These are phyloP conservation scores for Hansenula sp. DNA, from an alignment of 1,139 yeast genomes.

Conservation along the genomic window DNA sequence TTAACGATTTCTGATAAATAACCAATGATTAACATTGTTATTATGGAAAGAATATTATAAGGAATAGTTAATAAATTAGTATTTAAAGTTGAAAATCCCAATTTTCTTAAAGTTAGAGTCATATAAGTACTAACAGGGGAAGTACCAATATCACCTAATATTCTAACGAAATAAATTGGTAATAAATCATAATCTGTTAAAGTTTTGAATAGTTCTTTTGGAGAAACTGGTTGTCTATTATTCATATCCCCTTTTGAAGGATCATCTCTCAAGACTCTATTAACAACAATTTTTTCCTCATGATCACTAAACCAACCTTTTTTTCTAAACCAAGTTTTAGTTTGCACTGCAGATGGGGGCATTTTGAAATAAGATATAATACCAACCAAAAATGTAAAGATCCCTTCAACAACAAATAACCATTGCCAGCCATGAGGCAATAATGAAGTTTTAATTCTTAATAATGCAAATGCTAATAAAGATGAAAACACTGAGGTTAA, in stretches of 20 bases:
- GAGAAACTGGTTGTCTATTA: slow-evolving; percentile 52
- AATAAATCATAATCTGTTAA: slow-evolving; percentile 50
- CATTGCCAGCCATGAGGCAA: slow-evolving; percentile 45
- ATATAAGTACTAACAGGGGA: slow-evolving; percentile 39
- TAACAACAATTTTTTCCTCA: slow-evolving; percentile 57
- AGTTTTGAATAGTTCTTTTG: slow-evolving; percentile 36
- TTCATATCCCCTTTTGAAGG: slow-evolving; percentile 68
- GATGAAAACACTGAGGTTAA: slow-evolving; percentile 12
- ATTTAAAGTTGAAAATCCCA: slow-evolving; percentile 42
- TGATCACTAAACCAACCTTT: slow-evolving; percentile 60
- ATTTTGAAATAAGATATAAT: slow-evolving; percentile 43
- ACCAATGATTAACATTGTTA: slow-evolving; percentile 33
- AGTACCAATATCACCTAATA: slow-evolving; percentile 40
- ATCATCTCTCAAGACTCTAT: slow-evolving; percentile 58
- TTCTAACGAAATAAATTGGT: slow-evolving; percentile 53
- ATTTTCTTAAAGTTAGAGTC: slow-evolving; percentile 37
- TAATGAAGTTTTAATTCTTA: slow-evolving; percentile 35
- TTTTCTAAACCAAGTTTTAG: slow-evolving; percentile 39
- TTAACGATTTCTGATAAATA: slow-evolving; percentile 35
- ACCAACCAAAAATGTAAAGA: slow-evolving; percentile 47
- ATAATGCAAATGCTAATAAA: slow-evolving; percentile 41
- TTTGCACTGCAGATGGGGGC: slow-evolving; percentile 53
- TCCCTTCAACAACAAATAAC: slow-evolving; percentile 56
- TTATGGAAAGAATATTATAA: slow-evolving; percentile 32
- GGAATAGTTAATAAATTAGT: slow-evolving; percentile 58